Percentiles rank a stretch among this genome's conserved stretches.
phyloP scores from a whole-genome alignment of 768 basidiomycete genomes.

The Calocera viscosa region DNA sequence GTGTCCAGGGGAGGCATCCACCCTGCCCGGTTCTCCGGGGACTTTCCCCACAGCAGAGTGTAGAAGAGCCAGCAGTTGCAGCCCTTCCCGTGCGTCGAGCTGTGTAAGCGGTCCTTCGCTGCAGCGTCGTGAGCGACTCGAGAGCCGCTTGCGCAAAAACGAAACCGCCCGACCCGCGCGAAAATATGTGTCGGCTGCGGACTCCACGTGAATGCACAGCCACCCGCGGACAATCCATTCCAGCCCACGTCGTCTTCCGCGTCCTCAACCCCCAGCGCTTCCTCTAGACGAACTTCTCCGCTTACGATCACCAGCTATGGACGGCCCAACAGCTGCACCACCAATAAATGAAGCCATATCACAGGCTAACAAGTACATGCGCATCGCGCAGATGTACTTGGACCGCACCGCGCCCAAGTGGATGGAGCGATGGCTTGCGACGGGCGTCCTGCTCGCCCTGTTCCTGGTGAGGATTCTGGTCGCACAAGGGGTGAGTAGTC shows the following conservation, averaged over 20 bases:
- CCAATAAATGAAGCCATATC: slow-evolving; percentile 12
- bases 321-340: slow-evolving; percentile 8
- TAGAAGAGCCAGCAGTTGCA: not conserved
- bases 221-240: not conserved
- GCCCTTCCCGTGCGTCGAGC: not conserved
- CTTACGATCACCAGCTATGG: not conserved
- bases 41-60: slow-evolving; percentile 6
- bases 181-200: not conserved
- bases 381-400: slow-evolving; percentile 76
- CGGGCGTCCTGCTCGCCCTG: slow-evolving; percentile 52
- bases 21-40: slow-evolving; percentile 1
- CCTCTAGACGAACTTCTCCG: not conserved
- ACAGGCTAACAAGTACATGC: slow-evolving; percentile 21
- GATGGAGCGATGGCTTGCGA: slow-evolving; percentile 77
- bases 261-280: not conserved
- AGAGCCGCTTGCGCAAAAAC: not conserved
- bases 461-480: slow-evolving; percentile 80
- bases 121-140: not conserved
- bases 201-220: not conserved
- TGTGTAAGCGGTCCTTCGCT: slow-evolving; percentile 5
- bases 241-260: not conserved
- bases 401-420: slow-evolving; percentile 87
- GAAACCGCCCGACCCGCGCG: not conserved
- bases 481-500: slow-evolving; percentile 67
- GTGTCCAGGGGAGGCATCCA: not conserved